These are phyloP conservation scores for Albugo laibachii DNA, from an alignment of 352 stramenopile species.

Conservation along the genomic window DNA sequence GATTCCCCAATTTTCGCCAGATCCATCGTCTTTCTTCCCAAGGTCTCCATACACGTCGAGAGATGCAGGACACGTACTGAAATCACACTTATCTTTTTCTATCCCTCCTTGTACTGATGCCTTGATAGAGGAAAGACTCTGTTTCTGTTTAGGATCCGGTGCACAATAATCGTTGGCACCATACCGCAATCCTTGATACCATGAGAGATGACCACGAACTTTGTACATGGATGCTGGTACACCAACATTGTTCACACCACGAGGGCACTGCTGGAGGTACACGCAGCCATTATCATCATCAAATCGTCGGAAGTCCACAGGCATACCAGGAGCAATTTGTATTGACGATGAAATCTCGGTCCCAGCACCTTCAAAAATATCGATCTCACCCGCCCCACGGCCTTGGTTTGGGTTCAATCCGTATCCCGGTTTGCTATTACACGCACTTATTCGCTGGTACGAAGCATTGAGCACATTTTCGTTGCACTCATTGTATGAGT, in stretches of 20 bases:
- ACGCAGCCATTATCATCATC: conserved; percentile 10
- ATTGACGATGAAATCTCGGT: conserved; percentile 50
- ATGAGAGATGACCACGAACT: conserved; percentile 13
- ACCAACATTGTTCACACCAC: conserved; percentile 14
- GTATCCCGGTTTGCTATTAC: conserved; percentile 79
- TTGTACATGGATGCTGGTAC: conserved; percentile 13
- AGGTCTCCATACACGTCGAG: conserved; percentile 17
- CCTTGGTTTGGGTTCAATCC: conserved; percentile 78
- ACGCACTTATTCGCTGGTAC: conserved; percentile 77
- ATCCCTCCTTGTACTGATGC: conserved; percentile 11
- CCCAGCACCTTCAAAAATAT: conserved; percentile 82
- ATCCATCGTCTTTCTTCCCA: conserved; percentile 5
- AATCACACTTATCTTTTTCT: conserved; percentile 12
- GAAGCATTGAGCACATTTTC: conserved; percentile 54
- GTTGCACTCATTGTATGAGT: conserved; percentile 86
- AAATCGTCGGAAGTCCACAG: conserved; percentile 21
- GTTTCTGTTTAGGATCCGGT: conserved; percentile 2
- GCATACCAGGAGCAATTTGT: conserved; percentile 44
- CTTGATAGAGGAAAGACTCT: conserved; percentile 9
- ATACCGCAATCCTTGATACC: conserved; percentile 24
- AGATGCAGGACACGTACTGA: conserved; percentile 12
- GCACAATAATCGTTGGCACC: conserved; percentile 16
- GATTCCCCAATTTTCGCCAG: conserved; percentile 13
- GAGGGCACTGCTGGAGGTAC: conserved; percentile 1
- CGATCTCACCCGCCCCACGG: conserved; percentile 87